Evolutionary conservation across 768 basidiomycete genomes (phyloP), one percentile per base, ranked within the genome.

Genomic region (Tylopilus felleus): DNA sequence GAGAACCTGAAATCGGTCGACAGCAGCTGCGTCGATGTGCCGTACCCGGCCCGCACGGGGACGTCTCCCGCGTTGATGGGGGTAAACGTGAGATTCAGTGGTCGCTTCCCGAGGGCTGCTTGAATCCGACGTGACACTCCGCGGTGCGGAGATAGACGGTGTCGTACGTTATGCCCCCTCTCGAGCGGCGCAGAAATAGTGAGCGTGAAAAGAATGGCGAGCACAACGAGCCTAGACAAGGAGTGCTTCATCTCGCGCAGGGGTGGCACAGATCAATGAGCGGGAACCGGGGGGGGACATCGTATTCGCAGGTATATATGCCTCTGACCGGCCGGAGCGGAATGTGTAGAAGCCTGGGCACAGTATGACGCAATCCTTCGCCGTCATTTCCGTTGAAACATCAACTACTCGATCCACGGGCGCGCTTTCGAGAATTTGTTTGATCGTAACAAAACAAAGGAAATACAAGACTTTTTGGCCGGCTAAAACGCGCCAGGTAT

Each of bases 11-110:
- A 28, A 3, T 43, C 27, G 25, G 57, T n/a, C 38, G 28, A 2
- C 23, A 39, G 33, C 1, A 7, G 14, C 13, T 33, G 35, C 12
- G 16, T 27, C 19, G 19, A 21, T n/a, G n/a, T 8, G 21, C 8
- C 8, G 7, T 56, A 22, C 17, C 56, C 41, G 25, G 39, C 41
- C 27, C 43, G 41, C 23, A 48, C 7, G 25, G 21, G 31, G 45
- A n/a, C 17, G 23, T 44, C 41, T 36, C 19, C 43, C 33, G 40
- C 13, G 27, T 38, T 13, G 22, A 25, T 41, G 16, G 40, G 46
- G 12, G 49, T 23, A 28, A 57, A 58, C 10, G 41, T 45, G 38
- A 58, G 54, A 36, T 45, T 49, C n/a, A n/a, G 29, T 16, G 47
- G 47, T 35, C 28, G 46, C 36, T 45, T 51, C 27, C 5, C 17